Percentiles rank a stretch among this genome's conserved stretches.
Conservation (phyloP, 805 yeast species). For the Yamadazyma philogaea region DNA sequence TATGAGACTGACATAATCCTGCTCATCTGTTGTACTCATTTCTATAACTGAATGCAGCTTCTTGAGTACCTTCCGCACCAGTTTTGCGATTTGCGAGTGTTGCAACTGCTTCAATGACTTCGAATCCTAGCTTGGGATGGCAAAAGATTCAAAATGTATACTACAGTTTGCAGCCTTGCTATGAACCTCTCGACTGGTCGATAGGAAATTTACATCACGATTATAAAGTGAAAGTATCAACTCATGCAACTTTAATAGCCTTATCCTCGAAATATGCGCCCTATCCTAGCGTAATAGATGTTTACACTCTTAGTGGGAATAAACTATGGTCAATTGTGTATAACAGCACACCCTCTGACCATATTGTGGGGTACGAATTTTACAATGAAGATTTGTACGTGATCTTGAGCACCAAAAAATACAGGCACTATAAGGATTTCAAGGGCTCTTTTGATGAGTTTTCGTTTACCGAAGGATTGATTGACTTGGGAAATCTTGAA, state of each 20-base stretch:
- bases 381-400: slow-evolving; percentile 53
- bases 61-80: background rate
- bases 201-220: slow-evolving; percentile 35
- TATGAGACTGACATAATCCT: slow-evolving; percentile 57
- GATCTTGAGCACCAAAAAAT: slow-evolving; percentile 49
- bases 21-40: slow-evolving; percentile 16
- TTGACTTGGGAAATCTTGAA: slow-evolving; percentile 17
- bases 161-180: slow-evolving; percentile 61
- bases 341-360: slow-evolving; percentile 46
- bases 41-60: background rate
- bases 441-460: slow-evolving; percentile 64
- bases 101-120: slow-evolving; percentile 15
- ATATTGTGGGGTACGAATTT: slow-evolving; percentile 52
- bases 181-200: slow-evolving; percentile 50
- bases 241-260: slow-evolving; percentile 56
- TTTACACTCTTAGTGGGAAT: slow-evolving; percentile 34
- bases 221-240: slow-evolving; percentile 47
- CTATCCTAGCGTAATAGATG: slow-evolving; percentile 35
- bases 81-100: slow-evolving; percentile 1
- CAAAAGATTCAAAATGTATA: slow-evolving; percentile 70
- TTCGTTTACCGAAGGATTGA: slow-evolving; percentile 20
- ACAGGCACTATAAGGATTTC: slow-evolving; percentile 61
- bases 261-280: slow-evolving; percentile 36
- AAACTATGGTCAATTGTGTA: slow-evolving; percentile 37
- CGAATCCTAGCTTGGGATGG: slow-evolving; percentile 61